Percentiles rank a stretch among this genome's conserved stretches.
Evolutionary conservation across 179 eudicot species (phyloP).

Genomic region (Carnegiea gigantea): DNA sequence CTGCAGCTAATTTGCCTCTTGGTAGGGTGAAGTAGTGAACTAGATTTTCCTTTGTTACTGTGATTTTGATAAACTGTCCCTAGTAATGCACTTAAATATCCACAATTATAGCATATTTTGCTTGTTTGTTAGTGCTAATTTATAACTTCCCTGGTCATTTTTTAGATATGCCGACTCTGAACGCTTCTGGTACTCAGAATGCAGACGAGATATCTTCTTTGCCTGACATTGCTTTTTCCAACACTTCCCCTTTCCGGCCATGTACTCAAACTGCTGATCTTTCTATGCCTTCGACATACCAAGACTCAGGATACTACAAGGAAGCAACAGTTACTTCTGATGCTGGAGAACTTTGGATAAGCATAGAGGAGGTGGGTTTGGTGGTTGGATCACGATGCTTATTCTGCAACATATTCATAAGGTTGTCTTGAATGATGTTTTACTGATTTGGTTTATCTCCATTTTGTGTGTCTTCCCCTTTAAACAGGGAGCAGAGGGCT

Average conservation of each 20-base stretch:
- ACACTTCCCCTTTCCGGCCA: slow-evolving; percentile 16
- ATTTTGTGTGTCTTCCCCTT: slow-evolving; percentile 19
- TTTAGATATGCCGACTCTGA: slow-evolving; percentile 24
- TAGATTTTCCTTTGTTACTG: background rate
- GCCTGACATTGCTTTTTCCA: slow-evolving; percentile 25
- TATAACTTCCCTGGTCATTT: slow-evolving; percentile 14
- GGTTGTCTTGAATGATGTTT: background rate
- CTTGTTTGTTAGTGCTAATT: slow-evolving; percentile 13
- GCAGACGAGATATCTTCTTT: slow-evolving; percentile 19
- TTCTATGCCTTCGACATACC: slow-evolving; percentile 21
- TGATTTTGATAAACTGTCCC: background rate
- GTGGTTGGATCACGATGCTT: background rate
- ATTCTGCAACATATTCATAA: background rate
- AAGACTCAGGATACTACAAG: slow-evolving; percentile 29
- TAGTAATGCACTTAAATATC: background rate
- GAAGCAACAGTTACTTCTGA: background rate
- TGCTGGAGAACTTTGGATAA: slow-evolving; percentile 24
- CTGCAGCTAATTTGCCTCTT: background rate
- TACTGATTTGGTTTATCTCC: slow-evolving; percentile 9
- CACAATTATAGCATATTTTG: background rate
- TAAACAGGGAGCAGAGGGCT: slow-evolving; percentile 44
- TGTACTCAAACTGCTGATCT: slow-evolving; percentile 20
- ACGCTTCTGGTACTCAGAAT: slow-evolving; percentile 21
- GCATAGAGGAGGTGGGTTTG: slow-evolving; percentile 29
- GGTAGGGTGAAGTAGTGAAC: slow-evolving; percentile 10